Evolutionary conservation across 2,329 filamentous ascomycete genomes (phyloP).

Genomic region (Pyrenophora graminea): DNA sequence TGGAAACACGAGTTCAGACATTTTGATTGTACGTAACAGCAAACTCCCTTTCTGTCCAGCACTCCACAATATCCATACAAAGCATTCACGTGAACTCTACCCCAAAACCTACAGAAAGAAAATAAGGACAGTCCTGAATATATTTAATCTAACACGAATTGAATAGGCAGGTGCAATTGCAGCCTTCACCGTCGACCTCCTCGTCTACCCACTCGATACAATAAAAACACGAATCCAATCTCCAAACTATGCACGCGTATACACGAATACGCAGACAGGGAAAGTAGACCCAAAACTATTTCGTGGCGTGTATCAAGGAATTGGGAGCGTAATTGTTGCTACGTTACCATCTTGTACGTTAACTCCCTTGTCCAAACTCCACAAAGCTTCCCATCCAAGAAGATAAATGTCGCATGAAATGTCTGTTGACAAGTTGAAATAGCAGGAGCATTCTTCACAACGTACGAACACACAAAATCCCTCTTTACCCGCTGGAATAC

Average conservation of each 20-base stretch:
- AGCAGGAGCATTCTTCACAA: slow-evolving; percentile 88
- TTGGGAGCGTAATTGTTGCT: slow-evolving; percentile 81
- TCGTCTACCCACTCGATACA: slow-evolving; percentile 87
- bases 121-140: neutral
- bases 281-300: slow-evolving; percentile 63
- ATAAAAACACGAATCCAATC: slow-evolving; percentile 86
- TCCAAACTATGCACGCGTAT: slow-evolving; percentile 71
- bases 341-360: slow-evolving; percentile 79
- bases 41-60: too few species aligned
- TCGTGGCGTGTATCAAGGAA: slow-evolving; percentile 81
- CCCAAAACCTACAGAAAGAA: too few species aligned
- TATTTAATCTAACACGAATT: neutral
- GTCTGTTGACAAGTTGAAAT: neutral
- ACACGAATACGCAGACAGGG: slow-evolving; percentile 61
- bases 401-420: too few species aligned
- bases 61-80: too few species aligned
- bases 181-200: slow-evolving; percentile 81
- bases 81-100: too few species aligned
- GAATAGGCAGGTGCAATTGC: slow-evolving; percentile 78
- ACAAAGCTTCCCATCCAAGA: too few species aligned
- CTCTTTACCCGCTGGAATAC: slow-evolving; percentile 59
- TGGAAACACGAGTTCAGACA: slow-evolving; percentile 57
- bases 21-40: slow-evolving; percentile 57
- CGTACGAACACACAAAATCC: slow-evolving; percentile 78
- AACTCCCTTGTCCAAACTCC: too few species aligned